Evolutionary conservation across 2,329 filamentous ascomycete genomes (phyloP).

Genomic region (Pleoardoris graminearum): DNA sequence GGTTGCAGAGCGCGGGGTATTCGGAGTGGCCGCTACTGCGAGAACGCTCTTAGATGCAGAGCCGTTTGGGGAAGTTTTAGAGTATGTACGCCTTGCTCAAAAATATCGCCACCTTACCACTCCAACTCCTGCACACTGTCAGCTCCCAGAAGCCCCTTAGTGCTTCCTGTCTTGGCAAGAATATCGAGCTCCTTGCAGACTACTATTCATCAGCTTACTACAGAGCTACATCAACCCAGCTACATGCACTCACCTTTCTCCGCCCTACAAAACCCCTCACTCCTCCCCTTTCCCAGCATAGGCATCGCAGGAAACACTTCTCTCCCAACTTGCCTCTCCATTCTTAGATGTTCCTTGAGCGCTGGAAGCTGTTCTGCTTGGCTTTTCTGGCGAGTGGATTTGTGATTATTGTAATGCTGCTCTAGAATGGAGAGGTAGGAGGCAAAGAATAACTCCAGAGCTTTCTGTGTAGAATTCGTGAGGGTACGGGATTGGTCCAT

Average conservation of each 20-base stretch:
- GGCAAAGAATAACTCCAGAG: slow-evolving; percentile 12
- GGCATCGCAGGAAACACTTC: slow-evolving; percentile 29
- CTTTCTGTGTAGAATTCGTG: neutral
- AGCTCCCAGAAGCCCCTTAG: neutral
- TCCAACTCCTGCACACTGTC: slow-evolving; percentile 7
- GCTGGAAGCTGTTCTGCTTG: slow-evolving; percentile 12
- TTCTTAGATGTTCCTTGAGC: slow-evolving; percentile 29
- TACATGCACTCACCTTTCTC: slow-evolving; percentile 21
- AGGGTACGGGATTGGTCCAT: slow-evolving; percentile 4
- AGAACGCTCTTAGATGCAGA: too few species aligned
- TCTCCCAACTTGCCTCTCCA: slow-evolving; percentile 25
- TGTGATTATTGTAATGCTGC: slow-evolving; percentile 7
- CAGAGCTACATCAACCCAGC: neutral
- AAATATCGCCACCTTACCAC: too few species aligned
- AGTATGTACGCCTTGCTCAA: too few species aligned
- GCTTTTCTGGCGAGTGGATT: slow-evolving; percentile 7
- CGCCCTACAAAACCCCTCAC: slow-evolving; percentile 22
- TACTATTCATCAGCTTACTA: neutral
- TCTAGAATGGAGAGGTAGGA: slow-evolving; percentile 10
- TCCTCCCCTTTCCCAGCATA: slow-evolving; percentile 11
- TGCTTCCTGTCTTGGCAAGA: slow-evolving; percentile 5
- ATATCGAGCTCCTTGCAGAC: slow-evolving; percentile 16
- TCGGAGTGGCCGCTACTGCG: too few species aligned
- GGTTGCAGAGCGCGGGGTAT: too few species aligned
- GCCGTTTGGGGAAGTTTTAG: too few species aligned